Conservation (phyloP, 805 yeast genomes). For the Maudiozyma turicensis region DNA sequence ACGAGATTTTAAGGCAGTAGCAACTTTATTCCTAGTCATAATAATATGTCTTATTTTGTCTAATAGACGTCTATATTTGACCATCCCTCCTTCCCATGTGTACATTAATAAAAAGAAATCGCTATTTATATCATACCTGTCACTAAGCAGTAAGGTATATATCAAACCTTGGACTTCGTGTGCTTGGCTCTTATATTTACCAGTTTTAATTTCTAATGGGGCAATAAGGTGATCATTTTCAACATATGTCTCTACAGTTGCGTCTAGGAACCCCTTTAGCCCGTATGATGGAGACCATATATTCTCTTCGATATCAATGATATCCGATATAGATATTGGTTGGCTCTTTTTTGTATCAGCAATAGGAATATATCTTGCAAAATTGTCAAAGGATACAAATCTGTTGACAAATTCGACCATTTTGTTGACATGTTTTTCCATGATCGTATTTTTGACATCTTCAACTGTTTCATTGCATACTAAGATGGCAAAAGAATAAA, state of each 20-base stretch:
- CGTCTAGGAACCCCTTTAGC: slow-evolving; percentile 81
- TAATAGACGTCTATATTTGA: slow-evolving; percentile 41
- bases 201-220: slow-evolving; percentile 90
- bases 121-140: slow-evolving; percentile 64
- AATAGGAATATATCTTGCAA: slow-evolving; percentile 16
- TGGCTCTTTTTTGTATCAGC: slow-evolving; percentile 29
- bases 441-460: slow-evolving; percentile 35
- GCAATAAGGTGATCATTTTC: slow-evolving; percentile 40
- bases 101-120: slow-evolving; percentile 62
- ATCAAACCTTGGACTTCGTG: slow-evolving; percentile 84
- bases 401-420: slow-evolving; percentile 44
- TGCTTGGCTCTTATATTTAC: slow-evolving; percentile 46
- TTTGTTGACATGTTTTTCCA: slow-evolving; percentile 39
- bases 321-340: slow-evolving; percentile 45
- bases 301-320: slow-evolving; percentile 80
- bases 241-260: slow-evolving; percentile 56
- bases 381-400: slow-evolving; percentile 32
- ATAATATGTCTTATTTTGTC: slow-evolving; percentile 59
- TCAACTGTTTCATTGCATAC: slow-evolving; percentile 43
- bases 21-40: slow-evolving; percentile 61
- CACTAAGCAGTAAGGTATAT: slow-evolving; percentile 69
- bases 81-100: slow-evolving; percentile 49
- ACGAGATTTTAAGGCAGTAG: slow-evolving; percentile 45
- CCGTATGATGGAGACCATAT: slow-evolving; percentile 91
- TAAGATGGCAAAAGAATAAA: slow-evolving; percentile 41